A percentile compares a stretch with the other conserved stretches of the same genome.
These are phyloP conservation scores for Vaccinium myrtillus DNA, from an alignment of 148 eudicot species.

Conservation along the genomic window DNA sequence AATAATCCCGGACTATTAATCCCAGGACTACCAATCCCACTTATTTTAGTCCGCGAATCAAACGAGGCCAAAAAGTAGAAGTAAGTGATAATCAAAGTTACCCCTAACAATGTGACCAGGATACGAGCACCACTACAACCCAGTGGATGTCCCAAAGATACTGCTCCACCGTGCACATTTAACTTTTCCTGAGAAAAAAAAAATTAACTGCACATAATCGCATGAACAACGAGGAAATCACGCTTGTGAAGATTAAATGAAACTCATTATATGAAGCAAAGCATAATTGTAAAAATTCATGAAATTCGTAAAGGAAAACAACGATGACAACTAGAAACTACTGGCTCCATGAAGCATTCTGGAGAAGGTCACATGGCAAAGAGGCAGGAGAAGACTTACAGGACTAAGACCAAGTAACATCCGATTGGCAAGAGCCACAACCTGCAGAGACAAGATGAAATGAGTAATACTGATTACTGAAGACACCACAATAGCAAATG, in stretches of 20 bases:
- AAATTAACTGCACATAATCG: neutral
- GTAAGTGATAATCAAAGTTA: slow-evolving; percentile 24
- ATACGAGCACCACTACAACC: slow-evolving; percentile 99
- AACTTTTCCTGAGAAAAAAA: slow-evolving; percentile 52
- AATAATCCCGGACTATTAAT: too few species aligned
- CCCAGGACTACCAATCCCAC: too few species aligned
- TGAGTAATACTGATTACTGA: neutral
- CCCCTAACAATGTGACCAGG: slow-evolving; percentile 86
- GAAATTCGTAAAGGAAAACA: neutral
- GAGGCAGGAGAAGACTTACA: slow-evolving; percentile 49
- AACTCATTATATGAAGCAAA: neutral
- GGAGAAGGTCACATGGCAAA: slow-evolving; percentile 2
- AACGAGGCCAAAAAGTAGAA: too few species aligned
- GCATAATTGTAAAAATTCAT: neutral
- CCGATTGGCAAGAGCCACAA: slow-evolving; percentile 91
- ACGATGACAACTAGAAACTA: neutral
- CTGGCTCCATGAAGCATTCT: neutral
- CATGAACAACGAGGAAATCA: neutral
- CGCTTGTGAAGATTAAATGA: neutral
- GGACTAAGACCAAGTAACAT: slow-evolving; percentile 71
- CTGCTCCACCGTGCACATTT: slow-evolving; percentile 96
- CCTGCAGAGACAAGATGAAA: slow-evolving; percentile 47
- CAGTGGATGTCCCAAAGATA: slow-evolving; percentile 94
- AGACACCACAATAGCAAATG: slow-evolving; percentile 1
- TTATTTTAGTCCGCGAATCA: too few species aligned